These are phyloP conservation scores for Fagopyrum esculentum DNA, from an alignment of 148 eudicot genomes.

Conservation along the genomic window DNA sequence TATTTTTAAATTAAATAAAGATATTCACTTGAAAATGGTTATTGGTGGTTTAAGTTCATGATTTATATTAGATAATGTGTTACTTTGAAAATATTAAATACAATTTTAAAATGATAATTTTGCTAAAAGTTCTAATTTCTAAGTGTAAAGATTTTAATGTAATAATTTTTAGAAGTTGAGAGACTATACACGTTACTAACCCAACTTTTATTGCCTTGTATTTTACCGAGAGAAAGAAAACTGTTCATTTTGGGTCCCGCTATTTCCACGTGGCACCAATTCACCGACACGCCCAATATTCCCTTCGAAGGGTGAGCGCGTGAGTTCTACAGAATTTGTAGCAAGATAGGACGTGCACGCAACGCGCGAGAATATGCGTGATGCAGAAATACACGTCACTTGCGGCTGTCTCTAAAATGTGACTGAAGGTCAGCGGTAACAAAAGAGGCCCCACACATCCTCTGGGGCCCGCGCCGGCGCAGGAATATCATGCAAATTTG, in stretches of 20 bases:
- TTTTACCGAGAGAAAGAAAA: not conserved
- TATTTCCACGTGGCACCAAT: not conserved
- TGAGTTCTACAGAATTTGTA: not conserved
- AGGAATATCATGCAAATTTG: too few species aligned
- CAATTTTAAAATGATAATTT: too few species aligned
- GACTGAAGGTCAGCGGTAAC: not conserved
- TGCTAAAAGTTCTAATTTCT: too few species aligned
- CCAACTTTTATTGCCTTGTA: too few species aligned
- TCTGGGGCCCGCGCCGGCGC: not conserved
- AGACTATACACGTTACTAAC: too few species aligned
- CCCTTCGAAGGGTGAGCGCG: not conserved
- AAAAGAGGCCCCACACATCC: not conserved
- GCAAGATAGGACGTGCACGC: not conserved
- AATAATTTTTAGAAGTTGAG: too few species aligned
- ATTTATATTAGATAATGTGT: too few species aligned
- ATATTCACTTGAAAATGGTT: too few species aligned
- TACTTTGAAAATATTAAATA: too few species aligned
- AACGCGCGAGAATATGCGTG: not conserved
- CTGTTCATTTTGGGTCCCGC: not conserved
- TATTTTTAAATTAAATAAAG: too few species aligned
- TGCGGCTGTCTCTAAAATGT: not conserved
- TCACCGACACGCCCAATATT: not conserved
- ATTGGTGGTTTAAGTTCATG: too few species aligned
- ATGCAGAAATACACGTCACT: not conserved
- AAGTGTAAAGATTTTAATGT: too few species aligned